Conservation (phyloP, 805 yeast species). For the Tetrapisispora arboricola region DNA sequence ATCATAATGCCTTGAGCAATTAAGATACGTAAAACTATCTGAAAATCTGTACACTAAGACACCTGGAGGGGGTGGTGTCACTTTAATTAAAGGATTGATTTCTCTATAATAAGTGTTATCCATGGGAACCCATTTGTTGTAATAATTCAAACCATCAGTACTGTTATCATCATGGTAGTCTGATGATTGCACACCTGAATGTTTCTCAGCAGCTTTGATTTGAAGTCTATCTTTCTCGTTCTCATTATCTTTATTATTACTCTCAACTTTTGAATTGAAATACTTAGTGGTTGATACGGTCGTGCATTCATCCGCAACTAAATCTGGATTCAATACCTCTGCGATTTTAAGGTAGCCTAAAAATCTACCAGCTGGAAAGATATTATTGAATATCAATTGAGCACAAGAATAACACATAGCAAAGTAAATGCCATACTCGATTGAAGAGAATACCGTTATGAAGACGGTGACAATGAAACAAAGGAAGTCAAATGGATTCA, state of each 20-base stretch:
- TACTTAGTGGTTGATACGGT: neutral
- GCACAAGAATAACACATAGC: constrained; percentile 80
- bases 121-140: constrained; percentile 63
- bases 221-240: too few relatives aligned
- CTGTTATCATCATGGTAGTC: neutral
- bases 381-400: constrained; percentile 57
- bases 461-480: constrained; percentile 66
- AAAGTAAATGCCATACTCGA: constrained; percentile 86
- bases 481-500: constrained; percentile 62
- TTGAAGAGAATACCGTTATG: constrained; percentile 64
- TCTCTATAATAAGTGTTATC: constrained; percentile 29
- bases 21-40: constrained; percentile 76
- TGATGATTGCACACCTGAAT: neutral
- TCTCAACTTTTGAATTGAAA: neutral
- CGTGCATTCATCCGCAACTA: neutral
- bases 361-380: constrained; percentile 74
- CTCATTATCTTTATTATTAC: neutral
- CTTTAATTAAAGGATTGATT: constrained; percentile 45
- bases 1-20: constrained; percentile 66
- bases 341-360: constrained; percentile 52
- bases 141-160: constrained; percentile 31
- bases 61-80: constrained; percentile 82
- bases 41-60: constrained; percentile 75
- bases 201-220: neutral
- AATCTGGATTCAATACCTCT: constrained; percentile 2